A percentile compares a stretch with the other conserved stretches of the same genome.
Evolutionary conservation across 1,284 basidiomycete species (phyloP).

Genomic region (Mixia osmundae): DNA sequence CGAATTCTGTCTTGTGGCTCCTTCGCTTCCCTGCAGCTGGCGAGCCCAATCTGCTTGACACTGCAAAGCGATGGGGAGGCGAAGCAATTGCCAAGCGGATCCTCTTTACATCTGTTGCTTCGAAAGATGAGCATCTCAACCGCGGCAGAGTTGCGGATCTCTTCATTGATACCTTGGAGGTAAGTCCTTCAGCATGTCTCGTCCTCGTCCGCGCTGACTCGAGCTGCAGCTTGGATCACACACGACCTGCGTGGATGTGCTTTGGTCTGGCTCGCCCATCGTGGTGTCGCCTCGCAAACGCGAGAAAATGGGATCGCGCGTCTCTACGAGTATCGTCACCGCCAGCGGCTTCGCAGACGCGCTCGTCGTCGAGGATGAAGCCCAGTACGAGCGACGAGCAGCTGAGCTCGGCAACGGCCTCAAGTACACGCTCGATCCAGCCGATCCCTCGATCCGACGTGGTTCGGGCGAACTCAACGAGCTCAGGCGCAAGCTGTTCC

Average conservation of each 20-base stretch:
- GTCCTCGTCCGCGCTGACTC: background rate
- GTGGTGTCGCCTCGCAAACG: constrained; percentile 34
- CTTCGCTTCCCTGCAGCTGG: constrained; percentile 36
- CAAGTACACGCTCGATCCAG: constrained; percentile 19
- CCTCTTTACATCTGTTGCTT: constrained; percentile 34
- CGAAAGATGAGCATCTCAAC: constrained; percentile 33
- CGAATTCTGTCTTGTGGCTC: constrained; percentile 36
- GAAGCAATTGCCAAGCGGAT: constrained; percentile 32
- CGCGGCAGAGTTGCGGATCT: constrained; percentile 35
- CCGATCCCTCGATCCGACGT: constrained; percentile 13
- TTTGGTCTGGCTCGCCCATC: constrained; percentile 38
- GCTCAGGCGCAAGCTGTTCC: constrained; percentile 30
- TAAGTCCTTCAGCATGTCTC: constrained; percentile 14
- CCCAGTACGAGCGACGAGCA: constrained; percentile 34
- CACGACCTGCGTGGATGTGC: constrained; percentile 35
- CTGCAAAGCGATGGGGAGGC: constrained; percentile 32
- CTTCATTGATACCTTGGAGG: constrained; percentile 39
- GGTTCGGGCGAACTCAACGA: constrained; percentile 25
- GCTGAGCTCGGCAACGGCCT: constrained; percentile 28
- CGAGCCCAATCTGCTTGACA: constrained; percentile 31
- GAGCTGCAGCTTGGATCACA: constrained; percentile 34
- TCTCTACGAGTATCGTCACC: constrained; percentile 33
- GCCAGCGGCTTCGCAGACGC: constrained; percentile 34
- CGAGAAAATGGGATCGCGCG: constrained; percentile 38
- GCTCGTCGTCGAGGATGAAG: constrained; percentile 31